phyloP scores from a whole-genome alignment of 768 basidiomycete genomes.

The Hortiboletus flavorubellus region DNA sequence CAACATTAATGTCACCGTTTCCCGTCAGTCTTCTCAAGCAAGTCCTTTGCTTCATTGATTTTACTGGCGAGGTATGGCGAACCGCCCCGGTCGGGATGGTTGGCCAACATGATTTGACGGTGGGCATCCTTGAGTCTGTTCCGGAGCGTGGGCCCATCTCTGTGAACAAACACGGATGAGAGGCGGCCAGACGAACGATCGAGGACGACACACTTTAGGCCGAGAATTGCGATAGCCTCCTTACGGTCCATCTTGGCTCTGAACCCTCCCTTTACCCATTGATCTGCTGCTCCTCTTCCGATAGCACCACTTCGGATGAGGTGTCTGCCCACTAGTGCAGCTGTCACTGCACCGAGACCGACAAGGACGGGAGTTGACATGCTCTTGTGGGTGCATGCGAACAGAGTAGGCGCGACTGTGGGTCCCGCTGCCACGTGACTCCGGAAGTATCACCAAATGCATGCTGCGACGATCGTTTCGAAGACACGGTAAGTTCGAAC shows the following conservation, averaged over 20 bases:
- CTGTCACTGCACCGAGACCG: conserved; percentile 74
- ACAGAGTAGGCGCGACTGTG: background rate
- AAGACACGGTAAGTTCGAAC: background rate
- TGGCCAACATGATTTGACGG: conserved; percentile 94
- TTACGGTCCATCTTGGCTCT: conserved; percentile 93
- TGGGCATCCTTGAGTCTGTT: conserved; percentile 90
- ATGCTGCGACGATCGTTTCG: too few species aligned
- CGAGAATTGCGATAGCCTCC: conserved; percentile 89
- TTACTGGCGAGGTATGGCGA: conserved; percentile 98
- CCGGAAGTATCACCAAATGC: too few species aligned
- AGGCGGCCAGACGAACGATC: background rate
- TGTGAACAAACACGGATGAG: conserved; percentile 30
- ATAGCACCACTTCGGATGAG: conserved; percentile 61
- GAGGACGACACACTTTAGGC: conserved; percentile 70
- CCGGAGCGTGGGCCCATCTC: conserved; percentile 79
- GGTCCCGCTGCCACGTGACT: conserved; percentile 12
- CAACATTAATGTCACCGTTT: conserved; percentile 29
- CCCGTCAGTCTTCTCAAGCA: conserved; percentile 78
- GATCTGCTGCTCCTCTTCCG: conserved; percentile 60
- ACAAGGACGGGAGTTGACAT: conserved; percentile 82
- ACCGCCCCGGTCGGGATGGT: conserved; percentile 97
- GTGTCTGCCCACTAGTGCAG: conserved; percentile 71
- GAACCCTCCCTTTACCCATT: conserved; percentile 95
- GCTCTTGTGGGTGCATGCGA: background rate
- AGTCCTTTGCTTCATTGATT: conserved; percentile 97